Conservation (phyloP, 2,329 filamentous ascomycete species). For the Claviceps cyperi region DNA sequence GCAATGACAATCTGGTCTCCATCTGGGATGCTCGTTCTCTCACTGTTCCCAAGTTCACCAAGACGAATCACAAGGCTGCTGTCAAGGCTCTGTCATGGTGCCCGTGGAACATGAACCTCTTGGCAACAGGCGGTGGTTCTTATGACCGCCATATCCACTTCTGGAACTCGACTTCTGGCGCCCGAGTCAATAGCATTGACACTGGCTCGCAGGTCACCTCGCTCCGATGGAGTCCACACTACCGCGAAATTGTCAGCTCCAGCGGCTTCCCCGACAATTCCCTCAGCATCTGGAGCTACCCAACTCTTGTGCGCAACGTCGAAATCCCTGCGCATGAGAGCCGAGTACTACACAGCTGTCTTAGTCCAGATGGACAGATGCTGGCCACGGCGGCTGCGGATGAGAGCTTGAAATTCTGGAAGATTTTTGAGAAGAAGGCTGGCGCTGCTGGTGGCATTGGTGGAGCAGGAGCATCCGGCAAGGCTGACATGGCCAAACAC, state of each 20-base stretch:
- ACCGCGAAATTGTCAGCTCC: slow-evolving; percentile 95
- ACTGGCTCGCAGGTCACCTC: slow-evolving; percentile 96
- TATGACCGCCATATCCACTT: slow-evolving; percentile 99
- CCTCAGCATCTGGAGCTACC: slow-evolving; percentile 98
- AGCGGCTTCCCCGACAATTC: slow-evolving; percentile 99
- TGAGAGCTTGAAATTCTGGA: slow-evolving; percentile 99
- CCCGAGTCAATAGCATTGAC: slow-evolving; percentile 97
- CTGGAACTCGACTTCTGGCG: slow-evolving; percentile 98
- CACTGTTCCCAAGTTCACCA: slow-evolving; percentile 92
- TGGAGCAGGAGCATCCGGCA: slow-evolving; percentile 54
- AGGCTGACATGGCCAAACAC: slow-evolving; percentile 81
- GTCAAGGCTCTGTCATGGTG: slow-evolving; percentile 98
- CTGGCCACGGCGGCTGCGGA: slow-evolving; percentile 91
- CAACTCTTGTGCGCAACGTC: slow-evolving; percentile 88
- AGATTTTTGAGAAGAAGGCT: slow-evolving; percentile 98
- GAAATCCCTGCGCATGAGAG: slow-evolving; percentile 98
- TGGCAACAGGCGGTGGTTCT: slow-evolving; percentile 89
- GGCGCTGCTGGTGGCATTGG: slow-evolving; percentile 52
- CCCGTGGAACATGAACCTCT: slow-evolving; percentile 94
- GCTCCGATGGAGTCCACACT: slow-evolving; percentile 88
- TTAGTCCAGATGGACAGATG: slow-evolving; percentile 96
- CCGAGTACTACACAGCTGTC: slow-evolving; percentile 86
- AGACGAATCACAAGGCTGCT: slow-evolving; percentile 98
- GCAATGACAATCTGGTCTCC: slow-evolving; percentile 96
- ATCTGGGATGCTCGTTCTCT: slow-evolving; percentile 97